These are phyloP conservation scores for Erucastrum elatum DNA, from an alignment of 345 rosid species.

Conservation along the genomic window DNA sequence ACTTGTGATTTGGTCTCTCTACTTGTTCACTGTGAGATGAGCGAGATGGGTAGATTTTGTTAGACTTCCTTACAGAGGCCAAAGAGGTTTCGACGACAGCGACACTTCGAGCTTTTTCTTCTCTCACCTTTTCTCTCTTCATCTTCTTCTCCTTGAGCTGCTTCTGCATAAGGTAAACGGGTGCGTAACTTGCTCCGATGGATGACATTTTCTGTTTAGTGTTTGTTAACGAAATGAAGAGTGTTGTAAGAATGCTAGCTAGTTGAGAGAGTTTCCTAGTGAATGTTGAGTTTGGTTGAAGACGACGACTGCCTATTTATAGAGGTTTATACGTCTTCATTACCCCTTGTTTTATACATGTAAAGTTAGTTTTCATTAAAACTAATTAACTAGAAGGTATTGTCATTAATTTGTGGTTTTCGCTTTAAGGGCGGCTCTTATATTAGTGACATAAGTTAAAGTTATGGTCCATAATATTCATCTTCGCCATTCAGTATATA, in stretches of 20 bases:
- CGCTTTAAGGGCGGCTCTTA: conserved; percentile 33
- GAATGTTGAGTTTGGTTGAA: conserved; percentile 20
- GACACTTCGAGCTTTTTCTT: conserved; percentile 2
- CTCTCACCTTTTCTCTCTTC: conserved; percentile 12
- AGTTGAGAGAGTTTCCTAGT: not conserved
- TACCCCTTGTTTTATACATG: not conserved
- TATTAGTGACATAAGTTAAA: not conserved
- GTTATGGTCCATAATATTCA: conserved; percentile 9
- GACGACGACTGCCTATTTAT: conserved; percentile 10
- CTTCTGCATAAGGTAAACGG: conserved; percentile 27
- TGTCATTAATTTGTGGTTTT: conserved; percentile 27
- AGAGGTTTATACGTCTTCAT: conserved; percentile 7
- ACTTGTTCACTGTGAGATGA: conserved; percentile 13
- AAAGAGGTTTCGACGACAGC: conserved; percentile 4
- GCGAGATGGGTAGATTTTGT: conserved; percentile 24
- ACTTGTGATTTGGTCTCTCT: not conserved
- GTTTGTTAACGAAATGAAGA: not conserved
- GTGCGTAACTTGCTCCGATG: conserved; percentile 40
- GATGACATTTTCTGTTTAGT: conserved; percentile 21
- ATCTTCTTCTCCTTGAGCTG: conserved; percentile 32
- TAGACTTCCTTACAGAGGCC: not conserved
- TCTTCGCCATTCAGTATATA: not conserved
- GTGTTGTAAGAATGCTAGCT: not conserved
- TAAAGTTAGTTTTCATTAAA: not conserved
- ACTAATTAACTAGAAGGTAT: not conserved